Percentiles rank a stretch among this genome's conserved stretches.
Conservation (phyloP, 2,329 filamentous ascomycete genomes). For the Helotiales sp. region DNA sequence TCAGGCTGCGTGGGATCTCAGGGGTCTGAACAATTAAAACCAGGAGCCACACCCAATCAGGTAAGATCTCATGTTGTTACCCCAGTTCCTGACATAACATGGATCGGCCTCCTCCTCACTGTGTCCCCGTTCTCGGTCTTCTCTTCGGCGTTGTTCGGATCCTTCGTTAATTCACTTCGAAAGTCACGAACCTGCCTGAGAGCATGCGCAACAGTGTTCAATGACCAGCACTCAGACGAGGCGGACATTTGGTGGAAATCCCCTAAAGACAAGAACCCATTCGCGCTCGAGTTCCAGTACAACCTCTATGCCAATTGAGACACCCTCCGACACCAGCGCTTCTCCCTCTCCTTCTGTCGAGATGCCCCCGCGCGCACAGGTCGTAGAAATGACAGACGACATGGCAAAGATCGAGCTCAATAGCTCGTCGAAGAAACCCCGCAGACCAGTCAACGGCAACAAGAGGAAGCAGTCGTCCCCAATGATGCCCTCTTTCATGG, state of each 20-base stretch:
- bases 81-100: background rate
- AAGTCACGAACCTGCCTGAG: background rate
- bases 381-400: conserved; percentile 22
- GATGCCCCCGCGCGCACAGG: conserved; percentile 30
- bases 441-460: conserved; percentile 51
- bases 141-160: background rate
- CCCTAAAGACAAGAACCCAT: conserved; percentile 29
- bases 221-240: conserved; percentile 30
- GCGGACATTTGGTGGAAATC: conserved; percentile 25
- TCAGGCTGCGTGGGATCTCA: conserved; percentile 3
- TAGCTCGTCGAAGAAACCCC: conserved; percentile 28
- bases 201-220: conserved; percentile 24
- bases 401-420: conserved; percentile 33
- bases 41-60: conserved; percentile 7
- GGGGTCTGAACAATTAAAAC: conserved; percentile 2
- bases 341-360: conserved; percentile 29
- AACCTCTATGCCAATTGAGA: conserved; percentile 31
- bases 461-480: conserved; percentile 65
- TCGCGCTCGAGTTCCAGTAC: conserved; percentile 36
- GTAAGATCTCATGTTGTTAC: background rate
- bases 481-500: conserved; percentile 92
- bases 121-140: background rate
- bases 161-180: conserved; percentile 9
- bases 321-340: conserved; percentile 34
- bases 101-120: background rate